Percentiles rank a stretch among this genome's conserved stretches.
Evolutionary conservation across 2,329 filamentous ascomycete genomes (phyloP).

Genomic region (Colletotrichum magnum): DNA sequence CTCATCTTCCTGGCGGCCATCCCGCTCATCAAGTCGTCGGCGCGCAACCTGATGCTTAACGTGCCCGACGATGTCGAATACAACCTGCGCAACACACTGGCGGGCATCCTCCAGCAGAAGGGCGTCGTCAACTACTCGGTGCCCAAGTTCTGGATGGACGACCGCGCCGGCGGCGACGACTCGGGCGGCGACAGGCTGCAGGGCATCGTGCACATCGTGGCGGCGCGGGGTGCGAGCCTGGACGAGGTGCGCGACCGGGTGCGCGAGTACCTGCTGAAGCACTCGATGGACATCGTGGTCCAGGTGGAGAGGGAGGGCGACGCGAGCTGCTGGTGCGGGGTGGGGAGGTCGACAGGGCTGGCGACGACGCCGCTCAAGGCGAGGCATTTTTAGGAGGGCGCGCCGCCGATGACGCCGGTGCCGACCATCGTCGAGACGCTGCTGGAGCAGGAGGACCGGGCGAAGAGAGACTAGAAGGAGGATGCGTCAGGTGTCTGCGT

Average conservation of each 20-base stretch:
- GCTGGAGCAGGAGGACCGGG: background rate
- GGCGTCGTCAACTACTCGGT: slow-evolving; percentile 90
- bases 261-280: slow-evolving; percentile 75
- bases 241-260: slow-evolving; percentile 90
- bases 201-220: slow-evolving; percentile 89
- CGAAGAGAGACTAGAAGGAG: background rate
- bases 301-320: slow-evolving; percentile 92
- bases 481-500: background rate
- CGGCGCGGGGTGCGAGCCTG: slow-evolving; percentile 77
- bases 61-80: slow-evolving; percentile 91
- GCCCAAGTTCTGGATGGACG: slow-evolving; percentile 94
- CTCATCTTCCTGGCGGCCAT: slow-evolving; percentile 94
- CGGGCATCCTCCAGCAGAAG: slow-evolving; percentile 84
- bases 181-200: slow-evolving; percentile 70
- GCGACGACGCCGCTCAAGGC: slow-evolving; percentile 49
- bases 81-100: slow-evolving; percentile 85
- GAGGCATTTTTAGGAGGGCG: slow-evolving; percentile 50
- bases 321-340: slow-evolving; percentile 71
- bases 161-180: slow-evolving; percentile 55
- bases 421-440: slow-evolving; percentile 21
- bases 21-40: slow-evolving; percentile 88
- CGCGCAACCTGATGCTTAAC: slow-evolving; percentile 85
- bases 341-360: slow-evolving; percentile 47
- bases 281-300: slow-evolving; percentile 85
- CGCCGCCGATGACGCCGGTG: slow-evolving; percentile 1